These are phyloP conservation scores for Geranomyces michiganensis DNA, from an alignment of 192 early-diverging fungal species.

Conservation along the genomic window DNA sequence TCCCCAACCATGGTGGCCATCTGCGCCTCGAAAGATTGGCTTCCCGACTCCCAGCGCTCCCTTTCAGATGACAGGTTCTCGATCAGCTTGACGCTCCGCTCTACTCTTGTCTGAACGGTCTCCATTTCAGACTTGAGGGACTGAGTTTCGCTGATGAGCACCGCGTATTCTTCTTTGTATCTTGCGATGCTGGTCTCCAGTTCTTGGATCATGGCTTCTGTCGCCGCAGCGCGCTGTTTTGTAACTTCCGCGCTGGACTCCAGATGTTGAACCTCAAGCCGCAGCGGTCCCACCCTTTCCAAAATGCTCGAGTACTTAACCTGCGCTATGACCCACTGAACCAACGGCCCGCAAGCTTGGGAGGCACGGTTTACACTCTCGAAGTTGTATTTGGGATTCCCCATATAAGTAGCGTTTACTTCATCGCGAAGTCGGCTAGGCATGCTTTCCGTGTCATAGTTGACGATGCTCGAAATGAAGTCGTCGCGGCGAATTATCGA, in stretches of 20 bases:
- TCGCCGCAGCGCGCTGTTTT: conserved; percentile 68
- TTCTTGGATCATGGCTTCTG: conserved; percentile 77
- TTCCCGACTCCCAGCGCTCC: conserved; percentile 87
- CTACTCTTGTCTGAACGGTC: conserved; percentile 89
- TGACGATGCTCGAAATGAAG: conserved; percentile 96
- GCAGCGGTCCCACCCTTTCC: conserved; percentile 92
- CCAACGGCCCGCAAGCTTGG: conserved; percentile 97
- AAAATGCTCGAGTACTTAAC: conserved; percentile 91
- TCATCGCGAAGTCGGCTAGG: conserved; percentile 74
- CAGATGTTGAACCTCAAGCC: conserved; percentile 85
- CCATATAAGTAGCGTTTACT: conserved; percentile 77
- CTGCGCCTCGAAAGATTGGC: conserved; percentile 88
- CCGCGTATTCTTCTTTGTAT: conserved; percentile 98
- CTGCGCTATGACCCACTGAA: conserved; percentile 98
- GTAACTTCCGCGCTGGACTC: conserved; percentile 77
- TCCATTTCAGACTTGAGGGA: conserved; percentile 91
- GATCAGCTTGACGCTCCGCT: conserved; percentile 84
- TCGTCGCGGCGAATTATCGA: conserved; percentile 89
- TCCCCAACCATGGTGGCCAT: conserved; percentile 99
- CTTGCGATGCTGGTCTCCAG: conserved; percentile 83
- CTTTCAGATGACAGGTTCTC: conserved; percentile 90
- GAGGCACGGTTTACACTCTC: conserved; percentile 95
- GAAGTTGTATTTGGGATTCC: conserved; percentile 87
- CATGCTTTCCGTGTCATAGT: conserved; percentile 93
- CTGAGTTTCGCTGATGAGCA: conserved; percentile 92